Evolutionary conservation across 257 asterid genomes (phyloP).

Genomic region (Nicotiana paniculata): DNA sequence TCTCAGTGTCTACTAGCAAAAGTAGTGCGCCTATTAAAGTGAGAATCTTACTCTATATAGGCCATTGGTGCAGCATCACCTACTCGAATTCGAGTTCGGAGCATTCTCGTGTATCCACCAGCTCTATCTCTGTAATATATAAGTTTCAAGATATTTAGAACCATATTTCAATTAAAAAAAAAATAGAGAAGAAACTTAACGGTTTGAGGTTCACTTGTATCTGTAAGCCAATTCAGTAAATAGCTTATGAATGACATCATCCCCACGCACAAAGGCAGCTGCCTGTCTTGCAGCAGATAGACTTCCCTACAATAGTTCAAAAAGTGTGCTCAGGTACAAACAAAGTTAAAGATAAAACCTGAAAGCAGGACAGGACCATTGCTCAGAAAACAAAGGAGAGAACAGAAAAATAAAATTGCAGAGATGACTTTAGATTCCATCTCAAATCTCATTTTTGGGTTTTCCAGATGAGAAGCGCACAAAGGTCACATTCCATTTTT

Average conservation of each 20-base stretch:
- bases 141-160: neutral
- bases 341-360: neutral
- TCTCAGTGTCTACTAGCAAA: neutral
- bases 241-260: slow-evolving; percentile 84
- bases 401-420: neutral
- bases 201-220: slow-evolving; percentile 60
- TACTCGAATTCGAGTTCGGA: slow-evolving; percentile 80
- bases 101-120: slow-evolving; percentile 96
- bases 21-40: neutral
- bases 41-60: slow-evolving; percentile 64
- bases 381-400: neutral
- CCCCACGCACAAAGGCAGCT: slow-evolving; percentile 91
- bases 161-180: neutral
- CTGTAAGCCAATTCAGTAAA: slow-evolving; percentile 90
- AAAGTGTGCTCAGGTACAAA: slow-evolving; percentile 3
- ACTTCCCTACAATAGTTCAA: slow-evolving; percentile 48
- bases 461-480: neutral
- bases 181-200: neutral
- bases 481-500: neutral
- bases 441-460: neutral
- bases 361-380: neutral
- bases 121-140: slow-evolving; percentile 41
- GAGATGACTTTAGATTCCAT: neutral
- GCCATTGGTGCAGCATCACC: slow-evolving; percentile 98
- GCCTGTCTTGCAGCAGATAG: slow-evolving; percentile 86